Evolutionary conservation across 306 rosid species (phyloP).

Genomic region (Acacia melanoxylon): DNA sequence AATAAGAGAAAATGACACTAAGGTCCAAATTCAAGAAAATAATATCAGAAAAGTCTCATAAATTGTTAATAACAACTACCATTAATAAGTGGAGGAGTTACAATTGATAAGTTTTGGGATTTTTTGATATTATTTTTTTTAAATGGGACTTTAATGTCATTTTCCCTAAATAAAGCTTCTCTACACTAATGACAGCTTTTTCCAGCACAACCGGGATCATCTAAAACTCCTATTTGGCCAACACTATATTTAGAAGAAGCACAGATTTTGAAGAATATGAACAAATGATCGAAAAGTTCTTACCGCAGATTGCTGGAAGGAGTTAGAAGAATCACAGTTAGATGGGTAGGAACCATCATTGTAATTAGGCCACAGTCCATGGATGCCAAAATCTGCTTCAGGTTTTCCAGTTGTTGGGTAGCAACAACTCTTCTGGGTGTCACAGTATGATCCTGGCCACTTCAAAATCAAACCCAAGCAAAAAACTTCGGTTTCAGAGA

Average conservation of each 20-base stretch:
- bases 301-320: slow-evolving; percentile 59
- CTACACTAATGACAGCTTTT: too few relatives aligned
- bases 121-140: too few relatives aligned
- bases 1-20: too few relatives aligned
- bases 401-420: slow-evolving; percentile 81
- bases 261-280: not conserved
- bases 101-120: too few relatives aligned
- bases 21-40: too few relatives aligned
- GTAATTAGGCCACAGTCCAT: slow-evolving; percentile 84
- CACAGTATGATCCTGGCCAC: slow-evolving; percentile 98
- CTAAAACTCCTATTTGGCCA: too few relatives aligned
- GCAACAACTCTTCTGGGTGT: slow-evolving; percentile 64
- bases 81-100: too few relatives aligned
- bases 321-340: slow-evolving; percentile 58
- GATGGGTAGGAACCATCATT: slow-evolving; percentile 69
- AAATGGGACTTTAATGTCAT: too few relatives aligned
- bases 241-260: not conserved
- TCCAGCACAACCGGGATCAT: too few relatives aligned
- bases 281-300: not conserved
- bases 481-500: not conserved
- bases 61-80: too few relatives aligned
- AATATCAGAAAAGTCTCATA: too few relatives aligned
- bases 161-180: too few relatives aligned
- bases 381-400: slow-evolving; percentile 70
- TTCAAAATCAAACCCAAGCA: slow-evolving; percentile 24